Percentiles rank a stretch among this genome's conserved stretches.
Conservation (phyloP, 2,329 filamentous ascomycete genomes). For the Penicillium sp. region DNA sequence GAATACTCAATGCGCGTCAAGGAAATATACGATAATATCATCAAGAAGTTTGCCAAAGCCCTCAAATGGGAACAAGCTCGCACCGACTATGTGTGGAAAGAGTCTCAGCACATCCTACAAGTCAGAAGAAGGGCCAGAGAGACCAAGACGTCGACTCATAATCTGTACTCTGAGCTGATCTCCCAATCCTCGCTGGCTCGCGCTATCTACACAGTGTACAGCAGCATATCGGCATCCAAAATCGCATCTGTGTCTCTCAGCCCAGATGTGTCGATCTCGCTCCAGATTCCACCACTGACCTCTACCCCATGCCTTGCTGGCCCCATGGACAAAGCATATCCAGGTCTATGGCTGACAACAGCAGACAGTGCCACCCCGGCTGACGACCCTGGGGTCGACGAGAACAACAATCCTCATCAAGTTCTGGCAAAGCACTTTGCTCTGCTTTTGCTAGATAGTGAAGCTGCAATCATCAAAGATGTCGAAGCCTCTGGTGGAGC, state of each 20-base stretch:
- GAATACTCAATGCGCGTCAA: slow-evolving; percentile 72
- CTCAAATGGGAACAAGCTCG: slow-evolving; percentile 91
- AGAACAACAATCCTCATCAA: slow-evolving; percentile 57
- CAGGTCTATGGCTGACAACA: slow-evolving; percentile 83
- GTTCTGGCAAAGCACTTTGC: slow-evolving; percentile 81
- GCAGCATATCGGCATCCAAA: slow-evolving; percentile 77
- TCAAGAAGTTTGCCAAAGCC: slow-evolving; percentile 89
- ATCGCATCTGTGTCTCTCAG: slow-evolving; percentile 83
- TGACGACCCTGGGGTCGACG: slow-evolving; percentile 61
- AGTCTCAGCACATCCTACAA: slow-evolving; percentile 78
- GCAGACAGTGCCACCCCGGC: slow-evolving; percentile 75
- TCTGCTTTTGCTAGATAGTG: slow-evolving; percentile 80
- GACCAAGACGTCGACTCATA: slow-evolving; percentile 38
- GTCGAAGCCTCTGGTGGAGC: slow-evolving; percentile 71
- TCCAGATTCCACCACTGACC: slow-evolving; percentile 63
- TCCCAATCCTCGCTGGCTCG: slow-evolving; percentile 75
- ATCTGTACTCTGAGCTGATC: slow-evolving; percentile 46
- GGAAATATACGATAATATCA: slow-evolving; percentile 85
- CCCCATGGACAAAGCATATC: slow-evolving; percentile 67
- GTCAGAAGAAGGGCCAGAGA: slow-evolving; percentile 82
- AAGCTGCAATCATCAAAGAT: slow-evolving; percentile 73
- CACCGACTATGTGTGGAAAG: slow-evolving; percentile 86
- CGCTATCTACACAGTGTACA: slow-evolving; percentile 80
- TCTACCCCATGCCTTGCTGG: slow-evolving; percentile 74
- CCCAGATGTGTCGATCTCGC: slow-evolving; percentile 60